Evolutionary conservation across 83 land plant genomes (phyloP).

Genomic region (Picea abies): DNA sequence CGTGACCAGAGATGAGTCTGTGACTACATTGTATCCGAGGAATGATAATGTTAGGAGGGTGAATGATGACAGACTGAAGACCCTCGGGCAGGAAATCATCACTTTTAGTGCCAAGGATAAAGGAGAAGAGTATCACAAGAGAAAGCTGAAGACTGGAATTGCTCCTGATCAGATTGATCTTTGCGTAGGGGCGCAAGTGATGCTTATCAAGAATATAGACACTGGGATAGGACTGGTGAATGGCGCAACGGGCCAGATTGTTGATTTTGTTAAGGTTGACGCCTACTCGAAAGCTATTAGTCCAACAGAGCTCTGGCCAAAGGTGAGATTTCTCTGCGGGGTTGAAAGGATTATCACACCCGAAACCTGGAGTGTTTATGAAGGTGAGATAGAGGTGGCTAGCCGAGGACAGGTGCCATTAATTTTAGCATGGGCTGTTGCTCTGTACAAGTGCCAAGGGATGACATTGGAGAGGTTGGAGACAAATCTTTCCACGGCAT

Average conservation of each 20-base stretch:
- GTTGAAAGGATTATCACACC: constrained; percentile 39
- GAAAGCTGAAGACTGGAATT: constrained; percentile 22
- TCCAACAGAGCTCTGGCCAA: constrained; percentile 38
- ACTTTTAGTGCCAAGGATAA: constrained; percentile 52
- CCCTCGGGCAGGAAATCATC: constrained; percentile 29
- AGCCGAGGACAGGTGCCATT: constrained; percentile 64
- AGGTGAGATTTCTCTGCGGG: constrained; percentile 59
- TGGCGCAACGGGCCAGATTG: constrained; percentile 44
- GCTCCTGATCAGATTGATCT: constrained; percentile 41
- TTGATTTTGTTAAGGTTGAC: constrained; percentile 14
- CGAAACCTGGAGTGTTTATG: constrained; percentile 46
- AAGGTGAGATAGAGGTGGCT: constrained; percentile 42
- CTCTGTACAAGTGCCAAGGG: constrained; percentile 85
- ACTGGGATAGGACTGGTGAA: constrained; percentile 57
- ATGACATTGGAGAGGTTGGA: constrained; percentile 70
- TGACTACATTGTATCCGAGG: constrained; percentile 55
- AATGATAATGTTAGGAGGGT: constrained; percentile 50
- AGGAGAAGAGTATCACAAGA: constrained; percentile 29
- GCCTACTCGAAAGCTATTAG: neutral
- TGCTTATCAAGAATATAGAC: constrained; percentile 65
- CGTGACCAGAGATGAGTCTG: constrained; percentile 3
- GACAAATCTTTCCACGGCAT: constrained; percentile 63
- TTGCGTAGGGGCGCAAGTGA: constrained; percentile 77
- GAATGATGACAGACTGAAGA: constrained; percentile 49
- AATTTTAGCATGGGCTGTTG: constrained; percentile 76